These are phyloP conservation scores for Botryosphaeria agaves DNA, from an alignment of 2,329 filamentous ascomycete genomes.

Conservation along the genomic window DNA sequence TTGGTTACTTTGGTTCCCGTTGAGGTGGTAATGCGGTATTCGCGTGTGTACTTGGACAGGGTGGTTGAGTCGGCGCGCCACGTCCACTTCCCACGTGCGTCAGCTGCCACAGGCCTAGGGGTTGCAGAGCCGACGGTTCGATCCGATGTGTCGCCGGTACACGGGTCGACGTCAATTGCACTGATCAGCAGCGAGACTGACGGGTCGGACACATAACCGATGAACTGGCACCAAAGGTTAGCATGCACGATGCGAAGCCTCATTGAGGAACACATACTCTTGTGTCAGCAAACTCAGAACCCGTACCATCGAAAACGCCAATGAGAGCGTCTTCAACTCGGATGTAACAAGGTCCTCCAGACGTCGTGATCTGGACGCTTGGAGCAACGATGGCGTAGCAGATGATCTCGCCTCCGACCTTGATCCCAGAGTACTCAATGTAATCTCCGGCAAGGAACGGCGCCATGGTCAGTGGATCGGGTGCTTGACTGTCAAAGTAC, in stretches of 20 bases:
- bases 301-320: slow-evolving; percentile 17
- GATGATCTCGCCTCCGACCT: slow-evolving; percentile 15
- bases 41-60: slow-evolving; percentile 21
- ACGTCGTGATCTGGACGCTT: slow-evolving; percentile 22
- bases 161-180: slow-evolving; percentile 25
- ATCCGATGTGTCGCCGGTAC: slow-evolving; percentile 21
- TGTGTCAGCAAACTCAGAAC: slow-evolving; percentile 19
- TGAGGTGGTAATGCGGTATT: slow-evolving; percentile 21
- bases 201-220: slow-evolving; percentile 22
- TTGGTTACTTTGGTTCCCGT: slow-evolving; percentile 16
- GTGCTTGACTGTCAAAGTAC: slow-evolving; percentile 11
- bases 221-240: slow-evolving; percentile 10
- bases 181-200: slow-evolving; percentile 16
- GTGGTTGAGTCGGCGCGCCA: slow-evolving; percentile 13
- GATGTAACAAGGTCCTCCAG: slow-evolving; percentile 20
- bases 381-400: slow-evolving; percentile 19
- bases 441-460: slow-evolving; percentile 24
- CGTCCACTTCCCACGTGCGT: slow-evolving; percentile 23
- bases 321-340: slow-evolving; percentile 25
- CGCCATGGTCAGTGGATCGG: slow-evolving; percentile 21
- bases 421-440: slow-evolving; percentile 22
- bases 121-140: slow-evolving; percentile 17
- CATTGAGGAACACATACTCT: slow-evolving; percentile 4
- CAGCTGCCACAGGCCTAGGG: slow-evolving; percentile 12
- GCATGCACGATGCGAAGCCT: neutral